phyloP scores from a whole-genome alignment of 208 protist species.

The Angomonas deanei region DNA sequence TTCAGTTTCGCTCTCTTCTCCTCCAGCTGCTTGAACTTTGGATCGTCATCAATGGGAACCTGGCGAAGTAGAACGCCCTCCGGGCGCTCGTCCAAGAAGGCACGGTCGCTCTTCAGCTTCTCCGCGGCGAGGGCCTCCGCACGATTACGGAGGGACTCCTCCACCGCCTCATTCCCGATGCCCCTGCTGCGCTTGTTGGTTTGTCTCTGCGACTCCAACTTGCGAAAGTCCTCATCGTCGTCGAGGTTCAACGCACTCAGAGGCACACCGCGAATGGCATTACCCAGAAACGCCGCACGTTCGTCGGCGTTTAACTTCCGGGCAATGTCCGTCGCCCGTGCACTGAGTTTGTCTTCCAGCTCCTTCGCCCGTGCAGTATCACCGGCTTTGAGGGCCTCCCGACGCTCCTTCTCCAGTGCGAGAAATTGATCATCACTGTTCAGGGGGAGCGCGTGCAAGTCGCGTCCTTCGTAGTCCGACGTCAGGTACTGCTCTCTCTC shows the following conservation, averaged over 20 bases:
- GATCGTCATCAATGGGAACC: conserved; percentile 43
- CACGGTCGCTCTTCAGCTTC: conserved; percentile 35
- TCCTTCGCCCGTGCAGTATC: conserved; percentile 16
- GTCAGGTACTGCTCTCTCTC: conserved; percentile 36
- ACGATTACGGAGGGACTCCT: conserved; percentile 39
- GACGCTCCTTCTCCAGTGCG: conserved; percentile 24
- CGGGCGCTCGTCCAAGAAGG: conserved; percentile 33
- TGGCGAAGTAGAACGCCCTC: conserved; percentile 52
- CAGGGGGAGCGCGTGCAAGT: conserved; percentile 32
- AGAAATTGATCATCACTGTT: conserved; percentile 31
- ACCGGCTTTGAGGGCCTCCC: conserved; percentile 20
- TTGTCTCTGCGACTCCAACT: conserved; percentile 24
- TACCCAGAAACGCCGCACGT: conserved; percentile 29
- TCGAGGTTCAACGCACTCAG: conserved; percentile 41
- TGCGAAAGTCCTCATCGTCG: conserved; percentile 36
- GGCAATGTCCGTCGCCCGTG: conserved; percentile 44
- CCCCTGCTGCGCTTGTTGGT: conserved; percentile 11
- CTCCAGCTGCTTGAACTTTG: conserved; percentile 41
- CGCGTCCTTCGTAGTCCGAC: conserved; percentile 31
- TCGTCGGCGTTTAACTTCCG: conserved; percentile 32
- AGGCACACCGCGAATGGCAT: conserved; percentile 36
- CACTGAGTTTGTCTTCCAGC: conserved; percentile 30
- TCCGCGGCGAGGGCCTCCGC: conserved; percentile 29
- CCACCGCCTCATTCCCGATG: conserved; percentile 12
- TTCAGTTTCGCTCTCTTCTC: conserved; percentile 35